Percentiles rank a stretch among this genome's conserved stretches.
Evolutionary conservation across 2,329 filamentous ascomycete species (phyloP).

Genomic region (Trichoderma oligosporum): DNA sequence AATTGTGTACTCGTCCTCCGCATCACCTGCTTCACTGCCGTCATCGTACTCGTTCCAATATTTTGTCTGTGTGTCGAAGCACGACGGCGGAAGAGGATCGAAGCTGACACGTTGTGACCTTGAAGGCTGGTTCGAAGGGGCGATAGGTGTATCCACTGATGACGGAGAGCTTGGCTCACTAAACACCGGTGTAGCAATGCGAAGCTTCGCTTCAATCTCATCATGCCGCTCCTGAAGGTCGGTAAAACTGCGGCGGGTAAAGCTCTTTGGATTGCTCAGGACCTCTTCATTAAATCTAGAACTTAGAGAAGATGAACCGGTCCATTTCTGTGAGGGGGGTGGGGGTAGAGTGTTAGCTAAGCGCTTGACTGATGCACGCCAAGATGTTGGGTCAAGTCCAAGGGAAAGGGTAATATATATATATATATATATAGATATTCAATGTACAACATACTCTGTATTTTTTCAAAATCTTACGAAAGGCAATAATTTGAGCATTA

Average conservation of each 20-base stretch:
- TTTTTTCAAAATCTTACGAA: slow-evolving; percentile 81
- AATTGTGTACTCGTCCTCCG: slow-evolving; percentile 64
- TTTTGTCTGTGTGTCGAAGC: slow-evolving; percentile 32
- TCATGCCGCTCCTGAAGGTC: slow-evolving; percentile 49
- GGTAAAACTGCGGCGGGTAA: slow-evolving; percentile 63
- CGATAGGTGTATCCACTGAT: slow-evolving; percentile 26
- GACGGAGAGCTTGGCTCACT: slow-evolving; percentile 41
- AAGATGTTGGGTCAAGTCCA: not conserved
- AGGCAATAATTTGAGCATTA: slow-evolving; percentile 69
- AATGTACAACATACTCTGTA: slow-evolving; percentile 56
- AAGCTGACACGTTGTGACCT: slow-evolving; percentile 27
- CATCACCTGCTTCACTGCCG: slow-evolving; percentile 63
- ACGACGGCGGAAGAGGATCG: slow-evolving; percentile 32
- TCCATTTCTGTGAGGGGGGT: slow-evolving; percentile 64
- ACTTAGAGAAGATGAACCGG: slow-evolving; percentile 62
- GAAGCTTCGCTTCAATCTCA: slow-evolving; percentile 47
- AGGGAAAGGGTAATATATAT: not conserved
- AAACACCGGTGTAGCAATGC: slow-evolving; percentile 41
- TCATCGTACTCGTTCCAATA: slow-evolving; percentile 91
- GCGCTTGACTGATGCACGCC: not conserved
- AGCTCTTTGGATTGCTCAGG: slow-evolving; percentile 64
- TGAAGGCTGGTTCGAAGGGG: not conserved
- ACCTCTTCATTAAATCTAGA: slow-evolving; percentile 64
- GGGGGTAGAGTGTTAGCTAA: not conserved
- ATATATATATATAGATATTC: too few species aligned